Evolutionary conservation across 1,284 basidiomycete genomes (phyloP), one percentile per base, ranked within the genome.

Genomic region (Moesziomyces antarcticus): DNA sequence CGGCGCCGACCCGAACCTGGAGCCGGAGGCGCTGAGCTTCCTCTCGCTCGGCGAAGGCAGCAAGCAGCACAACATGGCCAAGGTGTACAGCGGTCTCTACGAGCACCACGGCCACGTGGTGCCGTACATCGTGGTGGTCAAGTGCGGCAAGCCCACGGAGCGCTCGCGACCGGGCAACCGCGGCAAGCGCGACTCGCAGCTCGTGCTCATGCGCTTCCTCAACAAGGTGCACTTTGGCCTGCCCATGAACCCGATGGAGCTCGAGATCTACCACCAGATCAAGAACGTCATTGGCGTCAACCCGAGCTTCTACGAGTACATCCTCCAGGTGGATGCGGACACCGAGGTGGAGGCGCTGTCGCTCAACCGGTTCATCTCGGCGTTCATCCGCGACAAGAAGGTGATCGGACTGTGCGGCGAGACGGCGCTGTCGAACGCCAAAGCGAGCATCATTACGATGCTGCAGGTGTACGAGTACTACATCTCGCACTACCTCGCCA

Each of bases 271-370:
- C 84, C 97, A 99, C 84, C 96, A 99, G 85, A 96, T 99, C 88
- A 93, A 97, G 88, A 98, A 99, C 83, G 94, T 99, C 56, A 98
- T 99, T 78, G 96, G 96, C 85, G 93, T 99, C 79, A 96, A 99
- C 85, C 96, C 95, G 10, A 91, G 93, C 1, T 97, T 98, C 87
- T 99, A 98, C 86, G 96, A 98, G 85, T 98, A 97, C 84, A 84
- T 97, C 70, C 92, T 99, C 87, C 96, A 92, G 86, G 91, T 99
- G 49, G 96, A 99, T 86, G 95, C 96, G 70, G 96, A 99, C 89
- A 99, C 97, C 0, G 75, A 78, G 22, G 93, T 95, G 35, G 90
- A 93, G 59, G 90, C 92, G 24, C 86, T 91, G 74, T 93, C 93
- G 5, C 86, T 96, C 57, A 97, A 97, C 84, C 89, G 93, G 27